Conservation (phyloP, 1,284 basidiomycete species). For the Ceratobasidium sp. region DNA sequence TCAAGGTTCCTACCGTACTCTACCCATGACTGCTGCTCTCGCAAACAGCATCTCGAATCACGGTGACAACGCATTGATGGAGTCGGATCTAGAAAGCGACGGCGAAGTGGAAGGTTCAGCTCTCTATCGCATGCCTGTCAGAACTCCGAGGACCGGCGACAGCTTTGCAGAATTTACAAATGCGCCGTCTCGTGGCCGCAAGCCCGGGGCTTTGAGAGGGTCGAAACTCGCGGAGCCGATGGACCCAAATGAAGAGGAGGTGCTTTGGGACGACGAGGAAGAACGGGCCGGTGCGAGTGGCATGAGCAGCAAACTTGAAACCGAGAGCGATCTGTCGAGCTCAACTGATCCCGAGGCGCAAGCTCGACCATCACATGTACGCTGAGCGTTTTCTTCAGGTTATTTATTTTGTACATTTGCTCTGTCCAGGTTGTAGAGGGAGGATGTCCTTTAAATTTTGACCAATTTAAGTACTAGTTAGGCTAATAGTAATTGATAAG, state of each 20-base stretch:
- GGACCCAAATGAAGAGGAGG: conserved; percentile 36
- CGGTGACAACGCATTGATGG: conserved; percentile 23
- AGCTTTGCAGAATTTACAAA: conserved; percentile 44
- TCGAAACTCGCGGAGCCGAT: conserved; percentile 38
- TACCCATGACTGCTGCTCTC: conserved; percentile 62
- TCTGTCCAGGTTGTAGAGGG: neutral
- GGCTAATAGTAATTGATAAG: conserved; percentile 25
- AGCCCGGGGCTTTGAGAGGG: conserved; percentile 22
- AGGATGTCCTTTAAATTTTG: neutral
- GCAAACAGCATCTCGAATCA: conserved; percentile 37
- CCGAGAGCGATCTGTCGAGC: conserved; percentile 35
- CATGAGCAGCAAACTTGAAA: conserved; percentile 36
- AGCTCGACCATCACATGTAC: conserved; percentile 2
- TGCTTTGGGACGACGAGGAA: conserved; percentile 42
- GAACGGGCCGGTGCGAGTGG: conserved; percentile 40
- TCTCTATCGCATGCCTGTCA: conserved; percentile 34
- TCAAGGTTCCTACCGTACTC: conserved; percentile 84
- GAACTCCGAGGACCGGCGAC: conserved; percentile 25
- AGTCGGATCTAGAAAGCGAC: conserved; percentile 43
- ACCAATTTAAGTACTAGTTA: neutral
- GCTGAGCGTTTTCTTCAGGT: conserved; percentile 1
- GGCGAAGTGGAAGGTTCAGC: conserved; percentile 45
- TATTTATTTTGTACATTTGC: conserved; percentile 19
- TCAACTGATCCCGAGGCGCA: conserved; percentile 27
- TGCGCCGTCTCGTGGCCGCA: conserved; percentile 34